Evolutionary conservation across 805 yeast species (phyloP), one percentile per base, ranked within the genome.

Genomic region (Cyberlindnera bimundalis): DNA sequence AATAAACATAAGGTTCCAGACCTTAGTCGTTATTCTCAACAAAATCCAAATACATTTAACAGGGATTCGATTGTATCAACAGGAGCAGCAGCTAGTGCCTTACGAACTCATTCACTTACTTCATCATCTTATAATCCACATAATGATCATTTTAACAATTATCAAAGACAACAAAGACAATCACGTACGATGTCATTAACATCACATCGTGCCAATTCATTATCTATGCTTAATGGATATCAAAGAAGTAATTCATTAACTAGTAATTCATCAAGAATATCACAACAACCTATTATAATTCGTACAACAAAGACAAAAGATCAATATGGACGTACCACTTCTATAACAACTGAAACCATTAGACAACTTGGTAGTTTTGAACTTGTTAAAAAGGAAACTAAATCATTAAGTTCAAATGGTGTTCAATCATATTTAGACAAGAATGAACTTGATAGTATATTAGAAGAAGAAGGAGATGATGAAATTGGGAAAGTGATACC

Each of bases 291-390:
- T 10, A 45, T 66, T 20, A 66, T 74, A 7, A 68, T 73, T 10
- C 71, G 69, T 43, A 74, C 80, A 1, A 73, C 78, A 10, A 72
- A 68, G 47, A 74, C 74, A 20, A 64, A 64, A 41, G 81, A 74
- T 42, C 59, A 65, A 6, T 62, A 60, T 29, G 83, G 83, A 0
- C 66, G 79, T 29, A 76, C 82, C 0, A 68, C 63, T 41, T 75
- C 81, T 3, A 73, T 78, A 31, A 76, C 81, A 3, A 74, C 71
- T 30, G 73, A 73, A 29, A 75, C 79, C 0, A 65, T 77, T 20
- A 68, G 74, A 46, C 65, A 68, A 35, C 54, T 72, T 47, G 77
- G 76, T 24, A 71, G 76, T 1, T 65, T 58, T 34, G 78, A 75
- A 40, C 65, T 73, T 33, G 68, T 70, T 12, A 73, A 70, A 46